phyloP scores from a whole-genome alignment of 495 filamentous ascomycete species.

The Chaetomium tenue region DNA sequence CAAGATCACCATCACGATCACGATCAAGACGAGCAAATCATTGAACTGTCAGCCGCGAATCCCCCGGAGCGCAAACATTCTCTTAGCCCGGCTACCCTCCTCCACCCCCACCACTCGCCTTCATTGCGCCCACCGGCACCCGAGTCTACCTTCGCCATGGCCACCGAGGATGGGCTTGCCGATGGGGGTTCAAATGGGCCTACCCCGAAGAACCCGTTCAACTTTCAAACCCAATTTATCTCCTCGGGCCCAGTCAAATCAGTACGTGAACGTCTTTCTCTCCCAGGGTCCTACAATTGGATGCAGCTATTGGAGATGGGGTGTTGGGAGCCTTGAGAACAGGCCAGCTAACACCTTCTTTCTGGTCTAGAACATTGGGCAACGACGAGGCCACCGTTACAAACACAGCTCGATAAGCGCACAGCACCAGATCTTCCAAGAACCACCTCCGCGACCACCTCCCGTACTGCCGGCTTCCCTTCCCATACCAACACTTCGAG shows the following conservation, averaged over 20 bases:
- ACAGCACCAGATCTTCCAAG: conserved; percentile 89
- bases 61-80: background rate
- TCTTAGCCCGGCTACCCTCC: conserved; percentile 24
- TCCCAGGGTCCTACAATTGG: too few species aligned
- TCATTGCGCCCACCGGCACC: conserved; percentile 26
- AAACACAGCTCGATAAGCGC: conserved; percentile 91
- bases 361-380: conserved; percentile 66
- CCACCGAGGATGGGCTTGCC: conserved; percentile 32
- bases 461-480: conserved; percentile 89
- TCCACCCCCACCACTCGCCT: conserved; percentile 25
- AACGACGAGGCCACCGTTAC: conserved; percentile 94
- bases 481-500: conserved; percentile 84
- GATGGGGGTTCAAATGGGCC: conserved; percentile 36
- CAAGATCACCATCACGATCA: background rate
- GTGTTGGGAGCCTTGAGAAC: background rate
- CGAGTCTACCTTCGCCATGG: conserved; percentile 37
- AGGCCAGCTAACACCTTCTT: background rate
- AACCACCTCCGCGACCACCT: conserved; percentile 84
- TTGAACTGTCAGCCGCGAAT: background rate
- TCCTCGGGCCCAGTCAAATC: conserved; percentile 78
- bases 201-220: conserved; percentile 68
- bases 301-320: too few species aligned
- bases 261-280: conserved; percentile 48
- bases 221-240: conserved; percentile 84
- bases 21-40: background rate